phyloP scores from a whole-genome alignment of 2,329 filamentous ascomycete genomes.

The Epichloe hybrida region DNA sequence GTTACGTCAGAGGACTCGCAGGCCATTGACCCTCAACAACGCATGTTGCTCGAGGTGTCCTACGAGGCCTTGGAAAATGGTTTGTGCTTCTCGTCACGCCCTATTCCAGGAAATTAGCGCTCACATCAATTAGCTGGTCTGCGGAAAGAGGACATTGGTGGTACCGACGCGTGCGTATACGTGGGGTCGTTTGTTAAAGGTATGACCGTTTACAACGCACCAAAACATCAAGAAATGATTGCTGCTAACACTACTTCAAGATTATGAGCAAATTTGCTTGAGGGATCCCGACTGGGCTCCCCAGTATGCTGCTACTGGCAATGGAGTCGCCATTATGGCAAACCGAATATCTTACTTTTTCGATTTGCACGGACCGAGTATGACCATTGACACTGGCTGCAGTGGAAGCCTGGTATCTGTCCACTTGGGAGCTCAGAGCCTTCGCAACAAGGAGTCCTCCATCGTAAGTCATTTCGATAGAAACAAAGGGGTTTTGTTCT shows the following conservation, averaged over 20 bases:
- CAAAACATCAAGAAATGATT: neutral
- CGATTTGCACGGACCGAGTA: slow-evolving; percentile 39
- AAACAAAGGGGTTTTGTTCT: neutral
- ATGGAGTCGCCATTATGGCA: slow-evolving; percentile 37
- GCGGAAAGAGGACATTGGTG: slow-evolving; percentile 28
- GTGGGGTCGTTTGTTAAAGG: slow-evolving; percentile 39
- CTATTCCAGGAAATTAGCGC: neutral
- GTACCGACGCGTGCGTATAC: slow-evolving; percentile 33
- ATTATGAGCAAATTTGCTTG: slow-evolving; percentile 37
- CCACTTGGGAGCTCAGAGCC: slow-evolving; percentile 36
- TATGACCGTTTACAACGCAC: slow-evolving; percentile 7
- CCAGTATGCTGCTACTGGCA: slow-evolving; percentile 39
- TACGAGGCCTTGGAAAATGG: slow-evolving; percentile 39
- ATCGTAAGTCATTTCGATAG: slow-evolving; percentile 16
- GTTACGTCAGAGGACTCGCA: slow-evolving; percentile 35
- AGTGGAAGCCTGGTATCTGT: slow-evolving; percentile 41
- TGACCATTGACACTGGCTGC: slow-evolving; percentile 47
- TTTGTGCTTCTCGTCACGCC: slow-evolving; percentile 9
- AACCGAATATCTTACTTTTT: slow-evolving; percentile 44
- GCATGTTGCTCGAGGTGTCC: slow-evolving; percentile 35
- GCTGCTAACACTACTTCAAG: slow-evolving; percentile 13
- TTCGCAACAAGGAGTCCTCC: slow-evolving; percentile 30
- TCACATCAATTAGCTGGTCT: slow-evolving; percentile 25
- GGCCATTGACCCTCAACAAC: slow-evolving; percentile 39
- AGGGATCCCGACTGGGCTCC: slow-evolving; percentile 36